phyloP scores from a whole-genome alignment of 495 filamentous ascomycete genomes.

The Neurospora cerealis region DNA sequence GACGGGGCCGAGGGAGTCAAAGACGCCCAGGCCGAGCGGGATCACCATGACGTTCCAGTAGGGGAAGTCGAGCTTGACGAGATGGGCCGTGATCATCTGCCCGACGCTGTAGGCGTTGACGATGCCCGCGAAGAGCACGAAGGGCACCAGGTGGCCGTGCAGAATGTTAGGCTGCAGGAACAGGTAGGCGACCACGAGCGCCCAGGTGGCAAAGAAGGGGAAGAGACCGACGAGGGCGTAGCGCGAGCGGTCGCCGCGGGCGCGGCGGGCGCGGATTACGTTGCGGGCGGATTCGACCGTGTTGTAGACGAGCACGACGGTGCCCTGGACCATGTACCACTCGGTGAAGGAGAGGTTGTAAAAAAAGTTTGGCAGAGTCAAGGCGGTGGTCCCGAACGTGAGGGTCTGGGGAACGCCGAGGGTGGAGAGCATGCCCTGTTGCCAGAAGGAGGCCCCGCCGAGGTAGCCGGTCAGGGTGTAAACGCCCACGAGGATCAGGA shows the following conservation, averaged over 20 bases:
- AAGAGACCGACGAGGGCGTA: constrained; percentile 69
- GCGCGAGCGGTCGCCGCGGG: constrained; percentile 57
- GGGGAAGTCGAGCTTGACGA: constrained; percentile 76
- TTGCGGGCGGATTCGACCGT: constrained; percentile 64
- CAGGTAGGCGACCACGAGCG: constrained; percentile 64
- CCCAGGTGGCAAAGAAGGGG: constrained; percentile 70
- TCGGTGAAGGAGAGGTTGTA: constrained; percentile 78
- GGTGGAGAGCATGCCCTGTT: constrained; percentile 63
- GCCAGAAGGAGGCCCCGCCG: constrained; percentile 89
- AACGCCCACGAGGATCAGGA: constrained; percentile 71
- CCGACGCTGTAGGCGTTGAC: constrained; percentile 92
- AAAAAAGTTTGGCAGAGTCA: constrained; percentile 54
- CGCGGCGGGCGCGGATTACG: constrained; percentile 68
- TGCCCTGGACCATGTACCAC: constrained; percentile 91
- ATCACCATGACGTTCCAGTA: constrained; percentile 72
- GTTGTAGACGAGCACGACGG: constrained; percentile 73
- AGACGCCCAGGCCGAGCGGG: constrained; percentile 57
- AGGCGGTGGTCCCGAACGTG: constrained; percentile 48
- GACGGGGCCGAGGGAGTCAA: constrained; percentile 67
- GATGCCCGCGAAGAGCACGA: constrained; percentile 74
- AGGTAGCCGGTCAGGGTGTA: constrained; percentile 78
- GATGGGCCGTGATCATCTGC: constrained; percentile 86
- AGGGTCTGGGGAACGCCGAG: constrained; percentile 55
- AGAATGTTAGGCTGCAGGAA: constrained; percentile 77
- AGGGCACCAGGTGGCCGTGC: constrained; percentile 72